These are phyloP conservation scores for Raphidocelis subcapitata DNA, from an alignment of 139 green algal genomes.

Conservation along the genomic window DNA sequence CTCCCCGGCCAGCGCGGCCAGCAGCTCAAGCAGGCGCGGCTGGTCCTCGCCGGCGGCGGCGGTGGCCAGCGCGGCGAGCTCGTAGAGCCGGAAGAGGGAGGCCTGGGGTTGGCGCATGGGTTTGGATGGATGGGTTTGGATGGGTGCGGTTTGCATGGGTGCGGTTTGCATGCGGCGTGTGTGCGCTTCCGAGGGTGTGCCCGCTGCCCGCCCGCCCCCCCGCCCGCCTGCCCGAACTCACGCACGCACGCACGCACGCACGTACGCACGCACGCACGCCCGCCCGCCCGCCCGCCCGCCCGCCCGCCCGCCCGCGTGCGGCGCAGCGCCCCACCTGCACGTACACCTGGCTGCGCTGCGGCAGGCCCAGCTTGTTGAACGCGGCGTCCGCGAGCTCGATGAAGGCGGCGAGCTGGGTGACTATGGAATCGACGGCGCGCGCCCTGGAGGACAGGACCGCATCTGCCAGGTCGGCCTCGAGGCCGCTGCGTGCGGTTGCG, in stretches of 20 bases:
- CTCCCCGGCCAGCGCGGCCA: constrained; percentile 28
- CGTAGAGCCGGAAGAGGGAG: constrained; percentile 33
- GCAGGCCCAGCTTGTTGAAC: constrained; percentile 31
- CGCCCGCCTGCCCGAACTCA: background rate
- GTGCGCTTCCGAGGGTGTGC: background rate
- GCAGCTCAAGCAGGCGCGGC: constrained; percentile 31
- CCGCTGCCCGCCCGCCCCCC: background rate
- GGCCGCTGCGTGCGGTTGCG: constrained; percentile 5
- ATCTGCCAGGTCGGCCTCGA: constrained; percentile 15
- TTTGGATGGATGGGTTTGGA: background rate
- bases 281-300: background rate
- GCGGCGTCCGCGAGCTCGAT: constrained; percentile 31
- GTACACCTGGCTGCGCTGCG: constrained; percentile 25
- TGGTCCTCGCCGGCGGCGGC: constrained; percentile 28
- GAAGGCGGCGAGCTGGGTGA: background rate
- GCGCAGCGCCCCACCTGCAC: constrained; percentile 2
- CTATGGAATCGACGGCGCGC: background rate
- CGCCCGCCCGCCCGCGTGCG: background rate
- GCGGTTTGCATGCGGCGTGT: background rate
- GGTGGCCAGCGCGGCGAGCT: constrained; percentile 25
- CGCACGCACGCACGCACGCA: background rate
- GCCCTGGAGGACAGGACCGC: background rate
- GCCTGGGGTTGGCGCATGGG: constrained; percentile 13
- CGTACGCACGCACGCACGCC: background rate
- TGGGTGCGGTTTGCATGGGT: background rate